Evolutionary conservation across 371 early-diverging fungal genomes (phyloP).

Genomic region (Choanephora cucurbitarum): DNA sequence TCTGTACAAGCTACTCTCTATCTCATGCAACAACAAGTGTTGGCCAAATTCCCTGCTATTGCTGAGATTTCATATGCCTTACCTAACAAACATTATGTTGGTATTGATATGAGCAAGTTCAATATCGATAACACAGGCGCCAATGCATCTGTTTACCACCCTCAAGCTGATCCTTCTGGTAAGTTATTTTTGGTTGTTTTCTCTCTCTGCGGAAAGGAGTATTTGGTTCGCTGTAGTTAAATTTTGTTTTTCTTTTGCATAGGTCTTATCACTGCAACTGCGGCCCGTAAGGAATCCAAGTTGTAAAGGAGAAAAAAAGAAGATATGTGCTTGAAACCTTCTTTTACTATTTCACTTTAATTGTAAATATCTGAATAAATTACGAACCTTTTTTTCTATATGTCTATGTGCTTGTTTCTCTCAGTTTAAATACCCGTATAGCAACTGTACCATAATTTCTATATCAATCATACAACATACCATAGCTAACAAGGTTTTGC

Average conservation of each 20-base stretch:
- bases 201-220: not conserved
- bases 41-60: conserved; percentile 64
- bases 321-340: too few species aligned
- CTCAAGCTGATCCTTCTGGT: conserved; percentile 78
- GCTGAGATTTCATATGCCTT: conserved; percentile 73
- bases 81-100: conserved; percentile 86
- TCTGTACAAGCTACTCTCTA: conserved; percentile 77
- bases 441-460: too few species aligned
- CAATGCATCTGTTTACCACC: conserved; percentile 74
- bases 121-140: conserved; percentile 72
- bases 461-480: too few species aligned
- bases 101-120: conserved; percentile 74
- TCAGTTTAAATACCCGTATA: too few species aligned
- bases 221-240: not conserved
- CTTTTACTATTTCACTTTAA: too few species aligned
- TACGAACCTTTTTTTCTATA: too few species aligned
- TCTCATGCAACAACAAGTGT: conserved; percentile 67
- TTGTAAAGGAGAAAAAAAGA: conserved; percentile 27
- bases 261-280: conserved; percentile 73
- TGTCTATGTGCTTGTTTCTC: too few species aligned
- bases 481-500: too few species aligned
- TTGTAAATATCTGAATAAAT: too few species aligned
- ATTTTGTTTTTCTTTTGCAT: not conserved
- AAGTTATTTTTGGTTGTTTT: conserved; percentile 15
- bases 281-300: conserved; percentile 61